These are phyloP conservation scores for Epichloe gansuensis DNA, from an alignment of 2,329 filamentous ascomycete genomes.

Conservation along the genomic window DNA sequence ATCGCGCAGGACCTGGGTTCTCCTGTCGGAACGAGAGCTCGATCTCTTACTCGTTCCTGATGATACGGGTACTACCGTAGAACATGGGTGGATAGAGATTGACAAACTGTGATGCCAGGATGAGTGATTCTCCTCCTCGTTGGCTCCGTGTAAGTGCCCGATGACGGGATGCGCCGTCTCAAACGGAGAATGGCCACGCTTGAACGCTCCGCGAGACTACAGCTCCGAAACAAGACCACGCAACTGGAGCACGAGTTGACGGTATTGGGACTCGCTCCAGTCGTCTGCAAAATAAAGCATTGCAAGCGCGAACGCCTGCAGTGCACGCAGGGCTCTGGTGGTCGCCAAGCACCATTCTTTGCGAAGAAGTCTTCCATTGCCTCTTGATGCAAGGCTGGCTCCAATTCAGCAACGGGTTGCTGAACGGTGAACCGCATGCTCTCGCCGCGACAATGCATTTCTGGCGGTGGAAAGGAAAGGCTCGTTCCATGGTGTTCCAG, in stretches of 20 bases:
- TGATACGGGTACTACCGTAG: slow-evolving; percentile 5
- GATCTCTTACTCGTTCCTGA: slow-evolving; percentile 17
- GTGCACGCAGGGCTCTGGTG: slow-evolving; percentile 30
- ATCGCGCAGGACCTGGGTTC: slow-evolving; percentile 31
- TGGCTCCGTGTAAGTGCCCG: slow-evolving; percentile 35
- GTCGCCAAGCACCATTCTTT: slow-evolving; percentile 29
- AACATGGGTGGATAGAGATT: neutral
- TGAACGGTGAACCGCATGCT: neutral
- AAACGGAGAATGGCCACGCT: slow-evolving; percentile 32
- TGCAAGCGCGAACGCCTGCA: slow-evolving; percentile 33
- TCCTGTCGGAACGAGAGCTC: slow-evolving; percentile 30
- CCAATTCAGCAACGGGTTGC: neutral
- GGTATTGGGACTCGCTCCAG: slow-evolving; percentile 35
- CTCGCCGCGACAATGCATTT: neutral
- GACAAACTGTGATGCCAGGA: neutral
- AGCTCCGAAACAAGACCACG: slow-evolving; percentile 36
- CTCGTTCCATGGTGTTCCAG: neutral
- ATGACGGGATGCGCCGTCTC: slow-evolving; percentile 35
- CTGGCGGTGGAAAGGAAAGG: neutral
- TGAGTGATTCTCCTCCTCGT: slow-evolving; percentile 21
- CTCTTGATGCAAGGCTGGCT: slow-evolving; percentile 6
- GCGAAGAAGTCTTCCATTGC: slow-evolving; percentile 26
- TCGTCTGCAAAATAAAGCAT: slow-evolving; percentile 35
- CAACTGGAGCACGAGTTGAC: slow-evolving; percentile 36
- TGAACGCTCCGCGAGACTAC: slow-evolving; percentile 32